Base-by-base conservation (phyloP, 805 yeast genomes). In the Candida boidinii region DNA sequence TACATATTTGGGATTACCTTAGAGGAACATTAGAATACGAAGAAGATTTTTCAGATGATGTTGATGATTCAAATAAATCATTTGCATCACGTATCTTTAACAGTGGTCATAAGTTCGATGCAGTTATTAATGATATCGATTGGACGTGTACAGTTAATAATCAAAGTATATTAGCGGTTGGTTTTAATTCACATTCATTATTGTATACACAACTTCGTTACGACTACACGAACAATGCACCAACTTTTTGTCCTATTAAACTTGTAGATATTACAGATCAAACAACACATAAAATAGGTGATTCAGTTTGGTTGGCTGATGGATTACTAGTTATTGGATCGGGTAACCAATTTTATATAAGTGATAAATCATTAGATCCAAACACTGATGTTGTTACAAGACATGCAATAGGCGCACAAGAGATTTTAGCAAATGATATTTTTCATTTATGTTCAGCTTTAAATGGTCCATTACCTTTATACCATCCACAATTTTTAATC, bases 391-490 rank as follows among this genome's bases (percentile, higher is more conserved):
- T 58, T 12, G 60, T 70, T 29, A 70, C 80, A 3, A 59, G 63
- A 21, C 58, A 62, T 35, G 70, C 79, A 1, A 64, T 79, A 30
- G 80, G 81, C 0, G 63, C 83, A 1, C 61, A 78, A 38, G 70
- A 64, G 37, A 75, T 76, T 26, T 62, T 76, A 9, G 60, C 66
- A 2, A 64, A 64, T 47, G 72, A 68, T 39, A 69, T 88, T 3
- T 68, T 83, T 38, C 81, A 79, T 43, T 63, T 88, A 36, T 82
- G 80, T 31, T 62, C 84, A 12, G 78, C 87, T 4, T 58, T 88
- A 35, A 88, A 88, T 57, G 96, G 96, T 21, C 92, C 94, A 0
- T 54, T 90, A 12, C 96, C 96, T 0, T 58, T 86, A 1, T 88
- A 84, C 45, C 96, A 90, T 48, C 97, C 97, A 0, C 95, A 87